Evolutionary conservation across 2,329 filamentous ascomycete genomes (phyloP), one percentile per base, ranked within the genome.

Genomic region (Thielaviopsis ethacetica): DNA sequence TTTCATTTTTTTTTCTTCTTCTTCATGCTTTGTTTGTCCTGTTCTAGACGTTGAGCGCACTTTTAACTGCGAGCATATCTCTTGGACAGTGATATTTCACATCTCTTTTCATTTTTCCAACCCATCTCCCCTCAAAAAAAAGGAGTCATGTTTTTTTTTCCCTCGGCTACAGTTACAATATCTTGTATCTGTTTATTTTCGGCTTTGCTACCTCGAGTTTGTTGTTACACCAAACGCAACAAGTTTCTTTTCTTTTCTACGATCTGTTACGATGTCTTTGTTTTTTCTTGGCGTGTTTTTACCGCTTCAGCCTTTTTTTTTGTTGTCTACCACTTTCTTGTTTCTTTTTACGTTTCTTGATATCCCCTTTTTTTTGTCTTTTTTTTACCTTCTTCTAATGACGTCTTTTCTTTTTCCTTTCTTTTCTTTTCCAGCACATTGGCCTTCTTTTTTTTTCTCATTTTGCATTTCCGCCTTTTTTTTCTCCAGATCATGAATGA

Each of bases 101-200:
- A 7, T 15, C 15, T 44, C 15, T 44, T 44, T 13, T 3, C 5
- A 41, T 3, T 3, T 3, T 13, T 6, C 10, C 38, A 6, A 13
- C 15, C 38, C 38, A 15, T n/a, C 13, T 10, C 13, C 38, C 38
- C 5, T 3, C 15, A 3, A 4, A 5, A 5, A 44, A n/a, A 44
- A 44, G 38, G 5, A n/a, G 38, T 34, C n/a, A n/a, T 17, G 24
- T 9, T 53, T 41, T 41, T 41, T 6, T 19, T 50, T 52, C 21
- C 6, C 12, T 17, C 13, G 2, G 5, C n/a, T 15, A n/a, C 38
- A 44, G 38, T 57, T 60, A 44, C 50, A 24, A 54, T 53, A 51
- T 57, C 54, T 51, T 34, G 53, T 60, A 50, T 57, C 59, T 38
- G 57, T 52, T 57, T 50, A 17, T 49, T 22, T 52, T 56, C 19